A percentile compares a stretch with the other conserved stretches of the same genome.
Evolutionary conservation across 495 filamentous ascomycete genomes (phyloP).

Genomic region (Apiosordaria backusii): DNA sequence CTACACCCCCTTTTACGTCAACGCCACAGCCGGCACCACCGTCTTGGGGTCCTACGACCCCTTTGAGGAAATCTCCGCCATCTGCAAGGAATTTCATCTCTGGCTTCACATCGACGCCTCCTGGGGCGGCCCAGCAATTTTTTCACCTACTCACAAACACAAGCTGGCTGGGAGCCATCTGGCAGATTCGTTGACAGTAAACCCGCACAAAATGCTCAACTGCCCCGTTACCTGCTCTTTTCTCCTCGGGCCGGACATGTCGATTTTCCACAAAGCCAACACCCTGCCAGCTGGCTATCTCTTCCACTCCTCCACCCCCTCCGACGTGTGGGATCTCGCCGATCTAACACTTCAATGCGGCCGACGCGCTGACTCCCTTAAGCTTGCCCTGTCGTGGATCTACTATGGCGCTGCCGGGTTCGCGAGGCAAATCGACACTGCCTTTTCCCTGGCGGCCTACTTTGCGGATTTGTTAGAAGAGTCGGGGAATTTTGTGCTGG

Average conservation of each 20-base stretch:
- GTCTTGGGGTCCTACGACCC: conserved; percentile 89
- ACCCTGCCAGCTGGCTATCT: conserved; percentile 84
- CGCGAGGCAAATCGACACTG: conserved; percentile 60
- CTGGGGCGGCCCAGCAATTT: conserved; percentile 84
- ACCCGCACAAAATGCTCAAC: conserved; percentile 96
- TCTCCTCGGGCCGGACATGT: conserved; percentile 71
- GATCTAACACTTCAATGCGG: conserved; percentile 93
- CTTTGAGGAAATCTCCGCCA: conserved; percentile 62
- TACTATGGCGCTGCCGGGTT: conserved; percentile 71
- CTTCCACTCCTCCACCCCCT: conserved; percentile 54
- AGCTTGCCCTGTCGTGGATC: conserved; percentile 80
- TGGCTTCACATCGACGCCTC: conserved; percentile 91
- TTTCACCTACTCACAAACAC: conserved; percentile 60
- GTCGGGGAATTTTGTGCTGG: conserved; percentile 60
- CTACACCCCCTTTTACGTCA: conserved; percentile 87
- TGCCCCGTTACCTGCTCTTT: conserved; percentile 89
- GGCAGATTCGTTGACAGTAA: conserved; percentile 78
- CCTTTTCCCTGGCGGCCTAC: conserved; percentile 63
- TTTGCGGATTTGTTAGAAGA: conserved; percentile 56
- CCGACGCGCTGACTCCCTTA: conserved; percentile 77
- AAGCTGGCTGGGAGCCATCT: conserved; percentile 66
- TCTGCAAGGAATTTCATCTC: conserved; percentile 68
- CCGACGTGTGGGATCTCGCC: conserved; percentile 77
- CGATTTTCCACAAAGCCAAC: conserved; percentile 74
- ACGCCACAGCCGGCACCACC: conserved; percentile 92